Evolutionary conservation across 768 basidiomycete genomes (phyloP), one percentile per base, ranked within the genome.

Genomic region (Leccinum ochraceum): DNA sequence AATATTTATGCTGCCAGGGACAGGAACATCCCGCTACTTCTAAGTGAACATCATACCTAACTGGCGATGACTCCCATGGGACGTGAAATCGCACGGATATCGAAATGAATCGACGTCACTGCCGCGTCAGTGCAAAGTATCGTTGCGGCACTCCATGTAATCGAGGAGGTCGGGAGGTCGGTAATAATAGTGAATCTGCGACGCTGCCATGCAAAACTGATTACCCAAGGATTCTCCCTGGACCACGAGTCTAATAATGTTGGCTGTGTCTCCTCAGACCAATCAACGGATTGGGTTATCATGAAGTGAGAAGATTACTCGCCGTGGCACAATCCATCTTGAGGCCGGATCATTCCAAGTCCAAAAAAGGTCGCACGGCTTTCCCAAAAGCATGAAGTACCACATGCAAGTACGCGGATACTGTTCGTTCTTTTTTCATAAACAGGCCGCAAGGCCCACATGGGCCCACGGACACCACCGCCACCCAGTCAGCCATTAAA

Each of bases 401-500:
- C 66, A 53, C 53, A 55, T 58, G 63, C 1, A 34, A 34, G 32
- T 16, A 22, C 17, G 24, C 16, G 10, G 3, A 3, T 6, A 13
- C 39, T 9, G 30, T 16, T 22, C 30, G 3, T 9, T 11, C 16
- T 46, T 50, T 8, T 60, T 6, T 13, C 28, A 10, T 16, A 22
- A 16, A 50, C 14, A 2, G 4, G 7, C 6, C 60, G 54, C n/a
- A 28, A 48, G 65, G 22, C n/a, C 7, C 24, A 30, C 17, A 6
- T 42, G 8, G 30, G 9, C n/a, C 34, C 24, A 9, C 58, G 59
- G 54, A 48, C 53, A 57, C 59, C 14, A 20, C 17, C 8, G 52
- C 11, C 4, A 42, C 10, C 20, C 58, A 10, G 5, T 9, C 2
- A 32, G 10, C 34, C 17, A 13, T 62, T 63, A 57, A 71, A 66